Conservation (phyloP, 345 rosid genomes). For the Trapa bicornis region DNA sequence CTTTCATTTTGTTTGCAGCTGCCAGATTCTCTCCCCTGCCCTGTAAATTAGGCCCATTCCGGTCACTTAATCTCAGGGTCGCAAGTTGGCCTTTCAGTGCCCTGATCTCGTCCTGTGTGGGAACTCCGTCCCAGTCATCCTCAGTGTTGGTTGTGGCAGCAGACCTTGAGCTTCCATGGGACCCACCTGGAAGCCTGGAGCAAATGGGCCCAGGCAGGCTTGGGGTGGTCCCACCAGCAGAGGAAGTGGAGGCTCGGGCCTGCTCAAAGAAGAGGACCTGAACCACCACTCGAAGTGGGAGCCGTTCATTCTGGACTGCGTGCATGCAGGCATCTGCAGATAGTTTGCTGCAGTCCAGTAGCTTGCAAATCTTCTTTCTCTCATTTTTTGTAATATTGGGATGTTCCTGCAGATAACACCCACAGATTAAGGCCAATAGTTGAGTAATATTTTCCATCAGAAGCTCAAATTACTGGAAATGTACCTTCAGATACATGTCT, state of each 20-base stretch:
- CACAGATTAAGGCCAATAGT: neutral
- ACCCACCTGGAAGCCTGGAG: conserved; percentile 32
- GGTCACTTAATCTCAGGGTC: conserved; percentile 6
- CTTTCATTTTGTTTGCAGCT: conserved; percentile 11
- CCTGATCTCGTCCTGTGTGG: conserved; percentile 59
- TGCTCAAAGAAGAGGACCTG: conserved; percentile 90
- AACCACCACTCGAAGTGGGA: conserved; percentile 70
- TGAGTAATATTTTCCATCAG: too few relatives aligned
- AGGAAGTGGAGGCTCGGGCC: conserved; percentile 36
- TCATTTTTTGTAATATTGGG: conserved; percentile 49
- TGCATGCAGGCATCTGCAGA: conserved; percentile 75
- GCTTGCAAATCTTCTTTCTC: conserved; percentile 50
- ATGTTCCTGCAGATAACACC: conserved; percentile 35
- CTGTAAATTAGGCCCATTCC: neutral
- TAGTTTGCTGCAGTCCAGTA: conserved; percentile 73
- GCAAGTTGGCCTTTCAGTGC: conserved; percentile 50
- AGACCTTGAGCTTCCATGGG: conserved; percentile 78
- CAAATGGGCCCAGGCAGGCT: conserved; percentile 32
- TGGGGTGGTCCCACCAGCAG: conserved; percentile 50
- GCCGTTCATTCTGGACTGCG: conserved; percentile 78
- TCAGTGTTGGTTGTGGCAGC: conserved; percentile 67
- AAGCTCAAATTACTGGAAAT: neutral
- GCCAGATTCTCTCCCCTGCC: neutral
- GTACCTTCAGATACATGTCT: conserved; percentile 70
- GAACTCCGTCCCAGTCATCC: conserved; percentile 77